Base-by-base conservation (phyloP, 2,329 filamentous ascomycete species). In the Dactylellina haptotyla region DNA sequence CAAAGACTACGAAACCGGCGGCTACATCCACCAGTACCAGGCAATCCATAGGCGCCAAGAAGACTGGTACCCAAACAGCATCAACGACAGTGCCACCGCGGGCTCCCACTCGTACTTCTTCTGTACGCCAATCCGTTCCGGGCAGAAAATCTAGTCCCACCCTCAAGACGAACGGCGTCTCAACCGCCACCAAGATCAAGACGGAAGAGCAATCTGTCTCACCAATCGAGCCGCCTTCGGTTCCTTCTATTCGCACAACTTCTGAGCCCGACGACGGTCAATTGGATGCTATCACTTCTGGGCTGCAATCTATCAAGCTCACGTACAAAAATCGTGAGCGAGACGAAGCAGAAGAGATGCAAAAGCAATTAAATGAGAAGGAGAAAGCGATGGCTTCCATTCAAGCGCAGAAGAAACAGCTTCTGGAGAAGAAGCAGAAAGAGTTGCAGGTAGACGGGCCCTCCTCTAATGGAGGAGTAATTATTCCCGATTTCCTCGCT, bases 221-320 rank as follows among this genome's bases (percentile, higher is more conserved):
- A 1, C 65, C 71, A 1, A 39, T 64, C 9, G 64, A 67, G 12
- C 23, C 69, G 16, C 26, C 34, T n/a, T 34, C 23, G n/a, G 51
- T 64, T 4, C 59, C 63, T 12, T 64, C 58, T 10, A 71, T 75
- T 16, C 58, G 26, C 26, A 64, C 72, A 4, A 67, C 67, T 8
- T 12, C 54, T 6, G 77, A 76, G 28, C 43, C 41, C 57, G 77
- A 62, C 6, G 34, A 57, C 1, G 81, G 83, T 51, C 84, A 84
- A 53, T 78, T 89, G 34, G 85, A 88, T 59, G 84, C 81, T 54
- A 82, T 89, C 72, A 85, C 86, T 0, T 83, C 82, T 34, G 84
- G 85, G 1, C 85, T 89, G 84, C 88, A 86, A 78, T 87, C 85
- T 79, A 86, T 89, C 67, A 88, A 85, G 78, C 87, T 89, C 18